Percentiles rank a stretch among this genome's conserved stretches.
Evolutionary conservation across 2,329 filamentous ascomycete genomes (phyloP).

Genomic region (Alternaria sp.): DNA sequence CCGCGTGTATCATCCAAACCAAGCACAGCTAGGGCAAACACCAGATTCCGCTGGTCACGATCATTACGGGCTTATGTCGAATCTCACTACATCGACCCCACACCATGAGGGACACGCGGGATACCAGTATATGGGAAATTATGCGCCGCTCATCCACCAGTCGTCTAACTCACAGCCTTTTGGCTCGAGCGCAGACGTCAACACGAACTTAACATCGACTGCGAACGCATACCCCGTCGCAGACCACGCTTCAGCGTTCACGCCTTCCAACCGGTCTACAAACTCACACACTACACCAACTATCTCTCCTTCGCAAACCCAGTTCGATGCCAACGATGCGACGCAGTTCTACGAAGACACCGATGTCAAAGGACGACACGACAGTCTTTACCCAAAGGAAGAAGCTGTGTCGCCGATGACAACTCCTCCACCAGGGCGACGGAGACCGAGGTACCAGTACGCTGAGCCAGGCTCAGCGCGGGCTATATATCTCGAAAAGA

Average conservation of each 20-base stretch:
- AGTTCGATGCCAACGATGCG: conserved; percentile 4
- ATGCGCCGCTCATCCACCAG: neutral
- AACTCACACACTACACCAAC: neutral
- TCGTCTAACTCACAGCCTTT: neutral
- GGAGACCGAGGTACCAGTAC: conserved; percentile 26
- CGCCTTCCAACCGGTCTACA: neutral
- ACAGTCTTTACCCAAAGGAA: conserved; percentile 1
- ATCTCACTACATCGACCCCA: neutral
- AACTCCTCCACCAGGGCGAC: neutral
- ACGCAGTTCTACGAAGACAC: neutral
- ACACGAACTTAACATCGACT: neutral
- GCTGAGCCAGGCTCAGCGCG: conserved; percentile 39
- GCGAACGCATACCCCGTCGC: neutral
- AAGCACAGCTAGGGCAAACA: neutral
- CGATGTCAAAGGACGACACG: neutral
- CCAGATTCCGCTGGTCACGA: neutral
- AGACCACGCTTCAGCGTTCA: neutral
- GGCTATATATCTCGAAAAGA: conserved; percentile 66
- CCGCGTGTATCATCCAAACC: neutral
- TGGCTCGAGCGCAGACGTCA: neutral
- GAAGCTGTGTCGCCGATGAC: conserved; percentile 9
- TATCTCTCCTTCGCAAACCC: conserved; percentile 6
- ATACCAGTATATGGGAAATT: neutral
- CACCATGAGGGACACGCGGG: neutral
- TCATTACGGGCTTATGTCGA: neutral